Evolutionary conservation across 148 eudicot genomes (phyloP).

Genomic region (Chenopodium suecicum): DNA sequence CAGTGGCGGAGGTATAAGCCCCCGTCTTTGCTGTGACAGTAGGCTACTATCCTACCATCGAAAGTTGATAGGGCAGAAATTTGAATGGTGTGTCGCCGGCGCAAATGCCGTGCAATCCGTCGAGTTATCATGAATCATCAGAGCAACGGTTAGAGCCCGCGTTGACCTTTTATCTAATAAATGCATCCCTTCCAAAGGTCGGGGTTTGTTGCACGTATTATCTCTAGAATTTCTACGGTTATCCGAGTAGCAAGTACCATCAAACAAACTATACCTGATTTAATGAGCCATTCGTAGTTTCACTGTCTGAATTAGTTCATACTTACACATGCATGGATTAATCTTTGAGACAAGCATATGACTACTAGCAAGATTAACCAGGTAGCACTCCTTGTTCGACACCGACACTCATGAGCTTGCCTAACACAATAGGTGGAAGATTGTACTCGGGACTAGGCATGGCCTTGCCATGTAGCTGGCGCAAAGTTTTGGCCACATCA

Average conservation of each 20-base stretch:
- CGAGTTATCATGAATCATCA: neutral
- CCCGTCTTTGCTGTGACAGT: no score
- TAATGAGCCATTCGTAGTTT: constrained; percentile 6
- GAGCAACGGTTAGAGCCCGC: neutral
- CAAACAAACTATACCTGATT: constrained; percentile 7
- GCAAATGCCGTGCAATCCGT: no score
- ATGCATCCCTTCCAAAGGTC: neutral
- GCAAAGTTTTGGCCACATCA: no score
- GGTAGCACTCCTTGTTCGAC: neutral
- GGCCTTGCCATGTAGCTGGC: no score
- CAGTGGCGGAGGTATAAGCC: no score
- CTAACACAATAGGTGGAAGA: neutral
- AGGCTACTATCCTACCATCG: no score
- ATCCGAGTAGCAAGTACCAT: constrained; percentile 13
- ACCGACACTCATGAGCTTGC: neutral
- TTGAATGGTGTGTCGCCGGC: no score
- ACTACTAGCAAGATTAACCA: neutral
- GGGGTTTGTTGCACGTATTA: constrained; percentile 10
- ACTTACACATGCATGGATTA: constrained; percentile 19
- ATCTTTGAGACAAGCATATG: neutral
- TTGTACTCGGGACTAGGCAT: no score
- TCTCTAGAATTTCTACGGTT: constrained; percentile 14
- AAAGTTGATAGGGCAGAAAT: no score
- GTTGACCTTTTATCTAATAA: neutral
- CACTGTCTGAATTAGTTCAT: constrained; percentile 10